Evolutionary conservation across 495 filamentous ascomycete species (phyloP).

Genomic region (Cryomyces minteri): DNA sequence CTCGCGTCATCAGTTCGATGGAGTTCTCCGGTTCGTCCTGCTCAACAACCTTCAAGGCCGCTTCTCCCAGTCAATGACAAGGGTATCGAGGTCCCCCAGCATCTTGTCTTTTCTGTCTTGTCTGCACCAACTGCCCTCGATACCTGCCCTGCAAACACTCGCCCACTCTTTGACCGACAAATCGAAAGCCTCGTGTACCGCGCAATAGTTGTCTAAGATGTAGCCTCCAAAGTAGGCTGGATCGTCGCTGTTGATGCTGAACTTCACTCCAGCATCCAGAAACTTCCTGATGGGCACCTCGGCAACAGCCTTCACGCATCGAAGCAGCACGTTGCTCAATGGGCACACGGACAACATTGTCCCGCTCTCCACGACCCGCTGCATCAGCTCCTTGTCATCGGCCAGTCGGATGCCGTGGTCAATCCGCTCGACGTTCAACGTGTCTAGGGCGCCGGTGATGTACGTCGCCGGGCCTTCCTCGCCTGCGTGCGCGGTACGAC

Average conservation of each 20-base stretch:
- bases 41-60: no score
- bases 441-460: constrained; percentile 42
- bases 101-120: constrained; percentile 28
- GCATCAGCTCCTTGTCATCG: constrained; percentile 40
- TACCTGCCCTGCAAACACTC: constrained; percentile 37
- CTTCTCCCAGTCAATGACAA: no score
- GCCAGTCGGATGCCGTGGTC: constrained; percentile 54
- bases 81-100: constrained; percentile 1
- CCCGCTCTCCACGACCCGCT: constrained; percentile 32
- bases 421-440: constrained; percentile 38
- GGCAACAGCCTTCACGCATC: constrained; percentile 33
- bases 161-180: constrained; percentile 45
- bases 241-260: constrained; percentile 34
- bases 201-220: constrained; percentile 58
- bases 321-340: constrained; percentile 49
- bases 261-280: constrained; percentile 35
- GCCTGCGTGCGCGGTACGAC: constrained; percentile 51
- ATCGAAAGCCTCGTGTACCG: constrained; percentile 51
- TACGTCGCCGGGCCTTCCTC: constrained; percentile 56
- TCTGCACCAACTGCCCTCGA: constrained; percentile 42
- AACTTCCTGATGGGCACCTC: constrained; percentile 47
- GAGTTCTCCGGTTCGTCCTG: no score
- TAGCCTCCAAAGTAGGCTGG: constrained; percentile 71
- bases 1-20: no score
- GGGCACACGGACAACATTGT: constrained; percentile 54